phyloP scores from a whole-genome alignment of 176 grass and related monocot species.

The Zoysia japonica region DNA sequence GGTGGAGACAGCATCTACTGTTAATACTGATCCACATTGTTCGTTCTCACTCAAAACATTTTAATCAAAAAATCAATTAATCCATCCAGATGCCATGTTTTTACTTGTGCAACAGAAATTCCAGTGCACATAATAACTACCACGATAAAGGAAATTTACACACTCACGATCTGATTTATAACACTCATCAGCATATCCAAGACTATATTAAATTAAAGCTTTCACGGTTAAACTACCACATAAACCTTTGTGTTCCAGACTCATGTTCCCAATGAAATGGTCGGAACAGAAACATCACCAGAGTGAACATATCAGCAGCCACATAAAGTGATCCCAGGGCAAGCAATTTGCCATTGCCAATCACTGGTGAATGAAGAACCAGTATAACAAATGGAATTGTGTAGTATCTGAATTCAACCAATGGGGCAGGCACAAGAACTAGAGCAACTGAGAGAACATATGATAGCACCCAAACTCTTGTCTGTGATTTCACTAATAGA shows the following conservation, averaged over 20 bases:
- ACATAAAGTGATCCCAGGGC: slow-evolving; percentile 54
- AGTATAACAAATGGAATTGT: slow-evolving; percentile 83
- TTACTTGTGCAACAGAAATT: not conserved
- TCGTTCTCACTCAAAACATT: not conserved
- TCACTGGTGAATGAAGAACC: slow-evolving; percentile 68
- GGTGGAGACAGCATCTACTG: not conserved
- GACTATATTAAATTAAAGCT: not conserved
- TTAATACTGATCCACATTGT: not conserved
- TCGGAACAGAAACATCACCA: slow-evolving; percentile 73
- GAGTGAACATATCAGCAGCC: slow-evolving; percentile 55
- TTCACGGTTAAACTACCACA: slow-evolving; percentile 65
- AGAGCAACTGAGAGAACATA: slow-evolving; percentile 67
- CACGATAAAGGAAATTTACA: not conserved
- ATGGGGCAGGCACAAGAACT: slow-evolving; percentile 73
- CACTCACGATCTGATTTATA: not conserved
- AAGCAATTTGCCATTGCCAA: slow-evolving; percentile 45
- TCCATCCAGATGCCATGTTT: not conserved
- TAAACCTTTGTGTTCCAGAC: slow-evolving; percentile 73
- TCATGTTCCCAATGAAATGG: slow-evolving; percentile 88
- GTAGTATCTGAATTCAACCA: slow-evolving; percentile 97
- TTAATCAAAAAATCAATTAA: not conserved
- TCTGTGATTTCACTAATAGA: slow-evolving; percentile 60
- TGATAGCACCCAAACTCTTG: slow-evolving; percentile 72
- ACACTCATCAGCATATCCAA: not conserved
- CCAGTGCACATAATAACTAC: not conserved